Percentiles rank a stretch among this genome's conserved stretches.
These are phyloP conservation scores for Barnettozyma pratensis DNA, from an alignment of 805 yeast species.

Conservation along the genomic window DNA sequence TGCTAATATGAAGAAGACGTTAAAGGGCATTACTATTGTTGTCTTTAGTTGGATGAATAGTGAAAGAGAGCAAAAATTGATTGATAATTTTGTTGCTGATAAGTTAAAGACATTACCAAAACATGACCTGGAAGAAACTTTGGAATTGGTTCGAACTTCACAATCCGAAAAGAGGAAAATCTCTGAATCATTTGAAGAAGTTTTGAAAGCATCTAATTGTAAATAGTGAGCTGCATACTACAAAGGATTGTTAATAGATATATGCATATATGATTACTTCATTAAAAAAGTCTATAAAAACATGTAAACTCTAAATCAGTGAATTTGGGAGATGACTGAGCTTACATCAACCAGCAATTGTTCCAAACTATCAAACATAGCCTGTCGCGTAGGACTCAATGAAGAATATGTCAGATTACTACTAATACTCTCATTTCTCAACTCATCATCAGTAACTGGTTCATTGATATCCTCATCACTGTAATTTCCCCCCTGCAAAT, in stretches of 20 bases:
- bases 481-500: background rate
- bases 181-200: conserved; percentile 9
- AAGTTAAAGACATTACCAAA: conserved; percentile 32
- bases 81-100: conserved; percentile 29
- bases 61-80: conserved; percentile 22
- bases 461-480: conserved; percentile 4
- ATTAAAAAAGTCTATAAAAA: background rate
- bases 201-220: conserved; percentile 1
- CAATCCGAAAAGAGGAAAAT: conserved; percentile 14
- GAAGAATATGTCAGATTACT: conserved; percentile 5
- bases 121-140: conserved; percentile 30
- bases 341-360: conserved; percentile 19
- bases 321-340: conserved; percentile 5
- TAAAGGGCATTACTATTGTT: conserved; percentile 32
- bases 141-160: conserved; percentile 7
- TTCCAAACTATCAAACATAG: conserved; percentile 19
- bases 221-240: background rate
- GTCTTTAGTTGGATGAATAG: conserved; percentile 32
- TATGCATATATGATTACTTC: background rate
- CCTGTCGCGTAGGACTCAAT: conserved; percentile 12
- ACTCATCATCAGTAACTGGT: conserved; percentile 10
- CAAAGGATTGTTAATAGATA: background rate
- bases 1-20: conserved; percentile 41
- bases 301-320: background rate
- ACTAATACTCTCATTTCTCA: background rate